Conservation (phyloP, 345 rosid genomes). For the Aegle marmelos region DNA sequence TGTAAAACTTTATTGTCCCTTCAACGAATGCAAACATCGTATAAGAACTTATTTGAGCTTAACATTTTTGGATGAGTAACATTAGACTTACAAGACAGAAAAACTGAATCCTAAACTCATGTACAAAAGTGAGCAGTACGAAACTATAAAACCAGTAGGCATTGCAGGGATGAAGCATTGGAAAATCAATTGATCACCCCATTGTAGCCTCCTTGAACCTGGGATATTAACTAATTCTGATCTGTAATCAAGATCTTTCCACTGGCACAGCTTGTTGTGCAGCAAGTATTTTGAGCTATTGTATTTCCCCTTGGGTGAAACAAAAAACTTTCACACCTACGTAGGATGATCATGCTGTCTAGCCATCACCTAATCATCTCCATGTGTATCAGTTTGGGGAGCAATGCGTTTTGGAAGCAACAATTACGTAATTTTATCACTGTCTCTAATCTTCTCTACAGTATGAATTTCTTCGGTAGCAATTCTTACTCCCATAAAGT, state of each 20-base stretch:
- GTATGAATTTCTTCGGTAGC: constrained; percentile 14
- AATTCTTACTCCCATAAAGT: constrained; percentile 31
- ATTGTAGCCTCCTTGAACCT: not conserved
- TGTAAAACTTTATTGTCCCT: no score
- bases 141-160: not conserved
- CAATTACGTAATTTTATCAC: not conserved
- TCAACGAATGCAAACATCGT: no score
- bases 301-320: not conserved
- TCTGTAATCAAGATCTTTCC: not conserved
- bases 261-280: not conserved
- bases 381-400: constrained; percentile 18
- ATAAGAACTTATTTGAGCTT: not conserved
- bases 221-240: constrained; percentile 9
- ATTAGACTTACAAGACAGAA: not conserved
- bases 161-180: constrained; percentile 2
- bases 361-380: constrained; percentile 7
- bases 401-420: not conserved
- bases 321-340: not conserved
- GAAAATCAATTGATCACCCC: not conserved
- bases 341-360: not conserved
- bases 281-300: not conserved
- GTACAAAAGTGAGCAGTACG: not conserved
- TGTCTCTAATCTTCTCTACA: constrained; percentile 17
- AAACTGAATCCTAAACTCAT: not conserved
- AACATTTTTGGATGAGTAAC: not conserved